Evolutionary conservation across 2,329 filamentous ascomycete genomes (phyloP).

Genomic region (Scedosporium dehoogii): DNA sequence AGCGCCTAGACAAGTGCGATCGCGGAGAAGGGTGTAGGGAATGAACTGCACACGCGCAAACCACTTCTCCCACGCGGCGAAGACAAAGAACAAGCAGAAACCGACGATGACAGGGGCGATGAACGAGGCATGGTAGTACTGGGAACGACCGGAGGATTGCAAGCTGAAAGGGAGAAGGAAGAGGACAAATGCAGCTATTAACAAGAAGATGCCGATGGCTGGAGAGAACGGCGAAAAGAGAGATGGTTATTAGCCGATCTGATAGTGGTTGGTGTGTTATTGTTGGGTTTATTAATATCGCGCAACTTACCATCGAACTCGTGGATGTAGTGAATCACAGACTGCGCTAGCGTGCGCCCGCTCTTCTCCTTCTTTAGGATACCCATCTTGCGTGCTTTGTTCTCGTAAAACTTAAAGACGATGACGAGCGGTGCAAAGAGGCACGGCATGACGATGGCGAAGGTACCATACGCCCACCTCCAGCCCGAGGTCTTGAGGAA

Average conservation of each 20-base stretch:
- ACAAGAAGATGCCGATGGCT: constrained; percentile 41
- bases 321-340: constrained; percentile 27
- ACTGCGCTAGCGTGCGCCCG: constrained; percentile 17
- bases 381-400: constrained; percentile 48
- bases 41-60: constrained; percentile 48
- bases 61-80: constrained; percentile 21
- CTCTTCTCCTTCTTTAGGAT: constrained; percentile 25
- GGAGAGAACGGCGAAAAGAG: background rate
- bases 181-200: constrained; percentile 44
- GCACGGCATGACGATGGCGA: constrained; percentile 51
- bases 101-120: background rate
- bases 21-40: constrained; percentile 38
- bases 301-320: constrained; percentile 39
- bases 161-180: constrained; percentile 37
- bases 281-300: background rate
- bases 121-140: background rate
- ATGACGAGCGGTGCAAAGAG: constrained; percentile 47
- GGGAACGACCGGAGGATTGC: background rate
- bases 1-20: constrained; percentile 38
- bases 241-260: too few species aligned
- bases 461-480: constrained; percentile 60
- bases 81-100: background rate
- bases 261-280: too few species aligned
- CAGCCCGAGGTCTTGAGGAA: constrained; percentile 43
- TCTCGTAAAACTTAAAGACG: constrained; percentile 48